These are phyloP conservation scores for Fragaria vesca DNA, from an alignment of 306 rosid species.

Conservation along the genomic window DNA sequence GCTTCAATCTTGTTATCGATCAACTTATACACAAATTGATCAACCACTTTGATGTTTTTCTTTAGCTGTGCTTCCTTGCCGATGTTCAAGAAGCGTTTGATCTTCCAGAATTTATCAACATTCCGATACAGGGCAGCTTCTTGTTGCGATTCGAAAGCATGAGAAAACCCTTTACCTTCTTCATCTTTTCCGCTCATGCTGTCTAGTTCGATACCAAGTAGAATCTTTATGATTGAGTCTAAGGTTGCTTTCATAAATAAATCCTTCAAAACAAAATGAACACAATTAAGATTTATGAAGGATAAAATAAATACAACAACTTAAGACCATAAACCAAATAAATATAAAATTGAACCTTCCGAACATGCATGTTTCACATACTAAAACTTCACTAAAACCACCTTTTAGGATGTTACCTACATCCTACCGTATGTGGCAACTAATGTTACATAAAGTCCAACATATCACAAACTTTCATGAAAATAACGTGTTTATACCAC, in stretches of 20 bases:
- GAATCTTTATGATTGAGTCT: constrained; percentile 21
- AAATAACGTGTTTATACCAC: no score
- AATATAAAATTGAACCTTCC: no score
- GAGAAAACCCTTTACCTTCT: constrained; percentile 10
- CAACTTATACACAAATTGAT: constrained; percentile 11
- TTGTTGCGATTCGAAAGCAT: constrained; percentile 17
- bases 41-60: constrained; percentile 5
- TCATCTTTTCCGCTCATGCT: constrained; percentile 20
- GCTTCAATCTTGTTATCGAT: constrained; percentile 19
- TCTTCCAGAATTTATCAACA: constrained; percentile 14
- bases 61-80: constrained; percentile 22
- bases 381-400: no score
- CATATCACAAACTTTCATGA: no score
- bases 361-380: no score
- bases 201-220: constrained; percentile 20
- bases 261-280: constrained; percentile 5
- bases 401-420: no score
- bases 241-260: constrained; percentile 20
- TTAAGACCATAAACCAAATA: no score
- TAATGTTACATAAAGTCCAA: no score
- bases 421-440: no score
- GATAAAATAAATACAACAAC: neutral
- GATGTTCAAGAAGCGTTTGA: constrained; percentile 19
- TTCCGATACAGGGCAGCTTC: neutral
- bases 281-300: neutral